Base-by-base conservation (phyloP, 345 rosid species). In the Syzygium oleosum region DNA sequence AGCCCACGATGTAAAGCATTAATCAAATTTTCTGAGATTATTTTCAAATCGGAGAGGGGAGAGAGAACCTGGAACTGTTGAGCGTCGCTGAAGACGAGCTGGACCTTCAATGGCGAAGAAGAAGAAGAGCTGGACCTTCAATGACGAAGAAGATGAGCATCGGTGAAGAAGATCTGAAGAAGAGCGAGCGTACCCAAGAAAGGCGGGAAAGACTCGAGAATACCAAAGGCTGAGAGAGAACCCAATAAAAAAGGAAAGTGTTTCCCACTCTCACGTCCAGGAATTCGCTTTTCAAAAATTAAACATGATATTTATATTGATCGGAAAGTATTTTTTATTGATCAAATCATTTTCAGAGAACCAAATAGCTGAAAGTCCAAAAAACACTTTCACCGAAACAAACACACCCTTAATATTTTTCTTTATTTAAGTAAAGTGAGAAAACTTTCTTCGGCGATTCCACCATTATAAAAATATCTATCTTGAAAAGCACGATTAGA, bases 171-270 rank as follows among this genome's bases (percentile, higher is more conserved):
- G 73, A 29, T 19, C 0, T 29, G 21, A 63, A 13, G 19, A 63
- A 0, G 9, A 63, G 38, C 3, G 14, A 58, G 34, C 2, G 0
- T 3, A 61, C 73, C 73, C 12, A 2, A n/a, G 1, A n/a, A 61
- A 61, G 11, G 73, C 1, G 0, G n/a, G 34, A 61, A 38, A n/a
- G 34, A n/a, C 0, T 10, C 13, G 34, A n/a, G 19, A n/a, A 12
- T 16, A n/a, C 46, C 46, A 58, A 58, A 23, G 63, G 23, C n/a
- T 23, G 63, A 58, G 5, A 58, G 61, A 56, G 2, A 56, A 56
- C 61, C 4, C 1, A 0, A 23, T 56, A 23, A 10, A 23, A 56
- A 23, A 3, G 0, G 10, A n/a, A 63, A 63, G 73, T 6, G 38
- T 63, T 63, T 63, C 0, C 6, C 19, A 19, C 13, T 14, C 38